phyloP scores from a whole-genome alignment of 2,329 filamentous ascomycete genomes.

The Neospermospora avenae region DNA sequence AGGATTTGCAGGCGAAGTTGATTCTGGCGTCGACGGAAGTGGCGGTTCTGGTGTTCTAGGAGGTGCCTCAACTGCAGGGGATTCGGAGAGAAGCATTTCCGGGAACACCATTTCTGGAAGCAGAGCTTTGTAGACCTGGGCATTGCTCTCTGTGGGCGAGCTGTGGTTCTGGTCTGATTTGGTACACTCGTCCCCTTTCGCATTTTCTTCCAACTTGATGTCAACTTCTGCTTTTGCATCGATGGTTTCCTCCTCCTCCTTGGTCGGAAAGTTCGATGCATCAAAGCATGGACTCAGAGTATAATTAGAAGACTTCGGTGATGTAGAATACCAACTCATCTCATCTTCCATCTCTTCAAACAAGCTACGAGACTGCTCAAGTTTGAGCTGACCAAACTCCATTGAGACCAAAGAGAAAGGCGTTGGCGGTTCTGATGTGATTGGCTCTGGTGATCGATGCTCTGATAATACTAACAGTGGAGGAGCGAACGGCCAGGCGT shows the following conservation, averaged over 20 bases:
- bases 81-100: neutral
- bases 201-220: neutral
- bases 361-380: neutral
- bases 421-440: neutral
- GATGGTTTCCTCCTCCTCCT: neutral
- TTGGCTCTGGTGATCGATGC: neutral
- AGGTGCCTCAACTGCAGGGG: neutral
- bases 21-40: no score
- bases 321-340: neutral
- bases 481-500: neutral
- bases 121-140: neutral
- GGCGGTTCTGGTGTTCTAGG: neutral
- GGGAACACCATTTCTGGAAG: constrained; percentile 1
- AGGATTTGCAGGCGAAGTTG: neutral
- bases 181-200: no score
- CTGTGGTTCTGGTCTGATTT: neutral
- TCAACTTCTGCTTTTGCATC: neutral
- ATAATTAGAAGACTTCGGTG: neutral
- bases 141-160: neutral
- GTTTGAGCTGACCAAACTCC: neutral
- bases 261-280: neutral
- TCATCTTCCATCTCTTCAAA: constrained; percentile 5
- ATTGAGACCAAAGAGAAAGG: neutral
- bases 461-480: constrained; percentile 1
- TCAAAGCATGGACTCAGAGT: neutral